Percentiles rank a stretch among this genome's conserved stretches.
Evolutionary conservation across 2,329 filamentous ascomycete species (phyloP).

Genomic region (Microdochium bolleyi): DNA sequence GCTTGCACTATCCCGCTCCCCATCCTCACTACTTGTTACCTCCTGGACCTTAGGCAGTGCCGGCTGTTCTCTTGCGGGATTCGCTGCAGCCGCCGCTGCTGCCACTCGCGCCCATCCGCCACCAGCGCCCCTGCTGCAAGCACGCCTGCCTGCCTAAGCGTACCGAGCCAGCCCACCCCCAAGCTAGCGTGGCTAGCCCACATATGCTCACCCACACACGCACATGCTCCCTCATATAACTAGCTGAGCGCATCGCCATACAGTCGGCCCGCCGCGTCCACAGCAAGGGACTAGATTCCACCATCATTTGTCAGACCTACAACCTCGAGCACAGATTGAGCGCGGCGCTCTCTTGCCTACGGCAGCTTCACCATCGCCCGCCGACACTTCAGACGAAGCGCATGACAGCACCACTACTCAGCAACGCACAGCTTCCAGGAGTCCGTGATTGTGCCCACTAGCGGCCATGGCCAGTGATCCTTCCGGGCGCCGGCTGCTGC

Average conservation of each 20-base stretch:
- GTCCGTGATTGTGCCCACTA: background rate
- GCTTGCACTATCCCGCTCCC: background rate
- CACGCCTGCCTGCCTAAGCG: too few species aligned
- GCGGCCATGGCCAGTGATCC: constrained; percentile 55
- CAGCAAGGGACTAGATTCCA: background rate
- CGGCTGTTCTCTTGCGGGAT: too few species aligned
- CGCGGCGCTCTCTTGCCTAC: background rate
- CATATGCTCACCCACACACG: background rate
- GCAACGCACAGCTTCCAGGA: background rate
- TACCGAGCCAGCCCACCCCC: background rate
- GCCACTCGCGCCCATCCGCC: background rate
- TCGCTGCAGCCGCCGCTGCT: background rate
- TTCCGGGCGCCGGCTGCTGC: constrained; percentile 52
- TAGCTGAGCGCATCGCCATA: background rate
- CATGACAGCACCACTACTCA: background rate
- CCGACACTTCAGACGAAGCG: background rate
- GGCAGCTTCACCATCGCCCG: background rate
- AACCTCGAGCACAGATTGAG: background rate
- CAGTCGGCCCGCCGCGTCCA: background rate
- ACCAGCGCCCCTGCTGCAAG: background rate
- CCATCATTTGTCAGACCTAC: background rate
- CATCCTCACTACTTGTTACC: too few species aligned
- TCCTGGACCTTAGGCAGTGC: too few species aligned
- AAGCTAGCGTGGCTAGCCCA: background rate
- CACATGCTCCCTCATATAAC: constrained; percentile 1